phyloP scores from a whole-genome alignment of 371 early-diverging fungal genomes.

The Circinella minor region DNA sequence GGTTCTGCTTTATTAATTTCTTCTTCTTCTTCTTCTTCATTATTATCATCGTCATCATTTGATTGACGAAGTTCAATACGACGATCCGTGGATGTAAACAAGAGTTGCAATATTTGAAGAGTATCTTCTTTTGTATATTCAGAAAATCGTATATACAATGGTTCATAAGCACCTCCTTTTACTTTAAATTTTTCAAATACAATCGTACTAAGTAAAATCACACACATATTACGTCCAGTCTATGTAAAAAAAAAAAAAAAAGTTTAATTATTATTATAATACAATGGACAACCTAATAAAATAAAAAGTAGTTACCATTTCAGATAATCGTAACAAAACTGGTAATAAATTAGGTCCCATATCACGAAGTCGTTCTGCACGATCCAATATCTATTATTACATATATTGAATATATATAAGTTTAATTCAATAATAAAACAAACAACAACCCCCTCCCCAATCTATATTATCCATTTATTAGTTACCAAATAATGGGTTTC shows the following conservation, averaged over 20 bases:
- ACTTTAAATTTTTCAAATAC: constrained; percentile 83
- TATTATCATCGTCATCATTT: constrained; percentile 23
- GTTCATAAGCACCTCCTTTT: constrained; percentile 69
- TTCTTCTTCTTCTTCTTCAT: neutral
- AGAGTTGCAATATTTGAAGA: constrained; percentile 69
- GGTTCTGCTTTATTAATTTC: neutral
- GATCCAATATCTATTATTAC: constrained; percentile 67
- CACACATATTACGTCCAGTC: constrained; percentile 66
- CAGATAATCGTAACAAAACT: constrained; percentile 70
- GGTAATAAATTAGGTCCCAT: constrained; percentile 70
- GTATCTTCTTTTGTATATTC: constrained; percentile 75
- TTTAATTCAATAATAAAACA: too few species aligned
- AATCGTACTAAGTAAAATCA: constrained; percentile 75
- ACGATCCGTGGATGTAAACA: constrained; percentile 55
- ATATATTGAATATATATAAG: too few species aligned
- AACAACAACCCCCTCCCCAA: too few species aligned
- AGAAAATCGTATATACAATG: constrained; percentile 69
- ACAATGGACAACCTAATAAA: too few species aligned
- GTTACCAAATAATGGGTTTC: constrained; percentile 51
- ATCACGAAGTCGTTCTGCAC: constrained; percentile 82
- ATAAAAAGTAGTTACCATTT: constrained; percentile 51
- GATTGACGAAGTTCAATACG: constrained; percentile 16
- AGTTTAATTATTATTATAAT: neutral
- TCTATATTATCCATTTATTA: neutral
- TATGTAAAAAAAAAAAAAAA: constrained; percentile 14